phyloP scores from a whole-genome alignment of 106 monocot genomes.

The Allium sativum region DNA sequence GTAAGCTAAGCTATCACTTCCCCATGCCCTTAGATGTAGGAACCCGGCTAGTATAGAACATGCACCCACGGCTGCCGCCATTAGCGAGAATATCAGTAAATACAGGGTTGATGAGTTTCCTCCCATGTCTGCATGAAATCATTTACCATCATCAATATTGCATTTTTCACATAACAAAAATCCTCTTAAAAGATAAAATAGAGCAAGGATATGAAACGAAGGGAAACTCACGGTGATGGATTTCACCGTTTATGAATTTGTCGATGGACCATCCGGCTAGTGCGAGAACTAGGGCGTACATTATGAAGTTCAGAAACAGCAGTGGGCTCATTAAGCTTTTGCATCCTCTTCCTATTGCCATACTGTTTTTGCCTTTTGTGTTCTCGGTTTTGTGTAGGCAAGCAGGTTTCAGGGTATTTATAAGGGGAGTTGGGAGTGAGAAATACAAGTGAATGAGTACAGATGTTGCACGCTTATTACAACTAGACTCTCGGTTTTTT shows the following conservation, averaged over 20 bases:
- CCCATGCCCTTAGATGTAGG: constrained; percentile 22
- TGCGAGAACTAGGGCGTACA: constrained; percentile 11
- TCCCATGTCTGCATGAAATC: constrained; percentile 11
- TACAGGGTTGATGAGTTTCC: constrained; percentile 17
- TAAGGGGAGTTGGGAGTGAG: too few relatives aligned
- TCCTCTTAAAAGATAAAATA: neutral
- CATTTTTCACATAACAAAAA: neutral
- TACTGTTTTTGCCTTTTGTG: neutral
- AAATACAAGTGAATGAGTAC: too few relatives aligned
- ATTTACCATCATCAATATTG: neutral
- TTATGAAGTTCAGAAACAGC: constrained; percentile 6
- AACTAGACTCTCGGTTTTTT: too few relatives aligned
- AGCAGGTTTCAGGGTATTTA: too few relatives aligned
- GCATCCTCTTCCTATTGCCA: neutral
- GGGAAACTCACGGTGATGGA: constrained; percentile 12
- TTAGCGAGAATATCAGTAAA: constrained; percentile 28
- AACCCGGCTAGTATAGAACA: constrained; percentile 19
- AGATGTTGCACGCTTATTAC: too few relatives aligned
- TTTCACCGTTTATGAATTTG: constrained; percentile 26
- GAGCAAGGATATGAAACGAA: neutral
- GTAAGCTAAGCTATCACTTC: constrained; percentile 17
- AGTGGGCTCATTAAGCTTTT: constrained; percentile 2
- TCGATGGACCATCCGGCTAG: constrained; percentile 28
- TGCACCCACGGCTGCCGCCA: constrained; percentile 18
- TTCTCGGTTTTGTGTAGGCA: too few relatives aligned